Conservation (phyloP, 2,329 filamentous ascomycete species). For the Aspergillus viridinutans region DNA sequence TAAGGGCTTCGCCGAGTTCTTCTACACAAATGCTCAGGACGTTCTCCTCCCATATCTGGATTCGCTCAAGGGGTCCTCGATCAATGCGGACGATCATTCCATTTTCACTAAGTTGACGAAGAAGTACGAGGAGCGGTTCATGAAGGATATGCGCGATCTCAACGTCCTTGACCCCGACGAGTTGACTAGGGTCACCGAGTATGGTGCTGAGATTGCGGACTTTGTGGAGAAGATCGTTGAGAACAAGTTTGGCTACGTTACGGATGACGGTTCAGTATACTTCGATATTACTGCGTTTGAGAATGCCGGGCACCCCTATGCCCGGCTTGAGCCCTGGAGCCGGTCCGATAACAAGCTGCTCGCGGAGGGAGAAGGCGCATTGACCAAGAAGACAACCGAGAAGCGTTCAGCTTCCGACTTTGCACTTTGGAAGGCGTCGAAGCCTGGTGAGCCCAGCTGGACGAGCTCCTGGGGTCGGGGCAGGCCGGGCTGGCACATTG, state of each 20-base stretch:
- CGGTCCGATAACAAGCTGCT: slow-evolving; percentile 76
- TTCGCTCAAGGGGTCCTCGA: slow-evolving; percentile 51
- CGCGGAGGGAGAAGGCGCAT: slow-evolving; percentile 83
- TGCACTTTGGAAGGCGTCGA: slow-evolving; percentile 89
- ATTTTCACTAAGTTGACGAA: slow-evolving; percentile 86
- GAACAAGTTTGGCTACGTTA: slow-evolving; percentile 79
- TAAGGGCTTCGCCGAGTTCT: slow-evolving; percentile 37
- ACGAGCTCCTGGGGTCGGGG: slow-evolving; percentile 81
- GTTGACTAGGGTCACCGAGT: slow-evolving; percentile 87
- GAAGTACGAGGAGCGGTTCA: slow-evolving; percentile 82
- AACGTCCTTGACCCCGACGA: slow-evolving; percentile 81
- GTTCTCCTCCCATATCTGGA: slow-evolving; percentile 82
- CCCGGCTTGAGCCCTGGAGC: slow-evolving; percentile 78
- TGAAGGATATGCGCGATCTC: slow-evolving; percentile 78
- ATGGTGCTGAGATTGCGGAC: slow-evolving; percentile 76
- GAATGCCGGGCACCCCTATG: slow-evolving; percentile 76
- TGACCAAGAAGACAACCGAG: slow-evolving; percentile 56
- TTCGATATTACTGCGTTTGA: slow-evolving; percentile 90
- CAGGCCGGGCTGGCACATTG: slow-evolving; percentile 92
- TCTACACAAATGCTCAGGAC: slow-evolving; percentile 58
- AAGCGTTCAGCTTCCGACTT: slow-evolving; percentile 83
- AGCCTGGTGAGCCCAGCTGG: slow-evolving; percentile 89
- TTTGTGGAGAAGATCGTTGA: slow-evolving; percentile 80
- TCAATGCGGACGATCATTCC: slow-evolving; percentile 59
- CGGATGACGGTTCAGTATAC: slow-evolving; percentile 78